These are phyloP conservation scores for Oldenlandia corymbosa DNA, from an alignment of 257 asterid species.

Conservation along the genomic window DNA sequence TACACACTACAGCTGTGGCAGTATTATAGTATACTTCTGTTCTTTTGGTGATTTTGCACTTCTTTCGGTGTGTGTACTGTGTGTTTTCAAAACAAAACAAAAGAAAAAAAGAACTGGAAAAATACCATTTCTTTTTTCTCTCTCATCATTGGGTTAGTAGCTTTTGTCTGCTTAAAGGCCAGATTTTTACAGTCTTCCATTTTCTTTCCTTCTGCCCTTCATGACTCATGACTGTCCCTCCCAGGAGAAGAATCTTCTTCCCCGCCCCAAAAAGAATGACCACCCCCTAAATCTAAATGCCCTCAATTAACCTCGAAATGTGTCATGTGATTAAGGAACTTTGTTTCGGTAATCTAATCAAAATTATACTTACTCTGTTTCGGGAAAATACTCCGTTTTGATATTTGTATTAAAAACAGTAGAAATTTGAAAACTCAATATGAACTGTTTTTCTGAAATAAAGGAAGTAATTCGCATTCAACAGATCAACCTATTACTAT, in stretches of 20 bases:
- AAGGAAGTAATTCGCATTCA: too few relatives aligned
- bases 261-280: slow-evolving; percentile 13
- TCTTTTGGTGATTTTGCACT: neutral
- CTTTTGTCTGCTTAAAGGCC: slow-evolving; percentile 20
- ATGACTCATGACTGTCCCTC: too few relatives aligned
- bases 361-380: too few relatives aligned
- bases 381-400: too few relatives aligned
- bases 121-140: slow-evolving; percentile 3
- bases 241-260: too few relatives aligned
- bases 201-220: neutral
- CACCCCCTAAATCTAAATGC: slow-evolving; percentile 1
- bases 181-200: slow-evolving; percentile 11
- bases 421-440: too few relatives aligned
- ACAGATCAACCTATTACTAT: too few relatives aligned
- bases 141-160: slow-evolving; percentile 7
- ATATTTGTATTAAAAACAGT: too few relatives aligned
- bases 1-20: slow-evolving; percentile 11
- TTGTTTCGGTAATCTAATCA: too few relatives aligned
- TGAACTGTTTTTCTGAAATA: too few relatives aligned
- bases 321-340: slow-evolving; percentile 16
- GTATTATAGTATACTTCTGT: neutral
- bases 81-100: slow-evolving; percentile 1
- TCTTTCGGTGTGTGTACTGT: slow-evolving; percentile 16
- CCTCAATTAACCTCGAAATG: slow-evolving; percentile 5
- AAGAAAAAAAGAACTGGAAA: slow-evolving; percentile 1